These are phyloP conservation scores for Rhynchospora breviuscula DNA, from an alignment of 176 grass and related monocot genomes.

Conservation along the genomic window DNA sequence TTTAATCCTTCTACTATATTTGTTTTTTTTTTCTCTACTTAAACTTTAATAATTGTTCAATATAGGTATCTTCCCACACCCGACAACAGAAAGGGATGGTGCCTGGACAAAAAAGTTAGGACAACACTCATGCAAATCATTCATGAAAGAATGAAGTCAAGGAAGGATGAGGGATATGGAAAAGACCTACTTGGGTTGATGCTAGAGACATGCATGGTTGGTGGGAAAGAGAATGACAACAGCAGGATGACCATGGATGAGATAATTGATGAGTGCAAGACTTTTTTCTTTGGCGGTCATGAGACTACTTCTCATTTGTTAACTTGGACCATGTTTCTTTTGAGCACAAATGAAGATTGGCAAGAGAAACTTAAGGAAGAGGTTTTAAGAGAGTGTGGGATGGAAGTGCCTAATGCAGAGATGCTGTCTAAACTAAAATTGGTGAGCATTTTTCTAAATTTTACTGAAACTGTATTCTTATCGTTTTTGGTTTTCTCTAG, in stretches of 20 bases:
- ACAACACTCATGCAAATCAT: slow-evolving; percentile 36
- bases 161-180: slow-evolving; percentile 4
- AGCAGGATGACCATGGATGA: slow-evolving; percentile 38
- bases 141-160: slow-evolving; percentile 7
- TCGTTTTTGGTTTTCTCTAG: background rate
- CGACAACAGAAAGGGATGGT: slow-evolving; percentile 25
- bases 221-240: background rate
- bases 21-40: background rate
- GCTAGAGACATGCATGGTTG: slow-evolving; percentile 27
- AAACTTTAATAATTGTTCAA: background rate
- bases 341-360: slow-evolving; percentile 36
- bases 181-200: slow-evolving; percentile 53
- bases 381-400: slow-evolving; percentile 29
- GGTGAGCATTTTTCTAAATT: slow-evolving; percentile 6
- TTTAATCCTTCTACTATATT: too few relatives aligned
- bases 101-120: slow-evolving; percentile 36
- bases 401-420: slow-evolving; percentile 11
- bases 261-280: slow-evolving; percentile 67
- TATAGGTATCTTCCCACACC: slow-evolving; percentile 39
- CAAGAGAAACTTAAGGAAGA: slow-evolving; percentile 56
- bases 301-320: slow-evolving; percentile 46
- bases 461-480: background rate
- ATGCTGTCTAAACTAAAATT: slow-evolving; percentile 44
- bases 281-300: slow-evolving; percentile 55
- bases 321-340: slow-evolving; percentile 50